Evolutionary conservation across 2,329 filamentous ascomycete genomes (phyloP).

Genomic region (Ceratocystis ficicola): DNA sequence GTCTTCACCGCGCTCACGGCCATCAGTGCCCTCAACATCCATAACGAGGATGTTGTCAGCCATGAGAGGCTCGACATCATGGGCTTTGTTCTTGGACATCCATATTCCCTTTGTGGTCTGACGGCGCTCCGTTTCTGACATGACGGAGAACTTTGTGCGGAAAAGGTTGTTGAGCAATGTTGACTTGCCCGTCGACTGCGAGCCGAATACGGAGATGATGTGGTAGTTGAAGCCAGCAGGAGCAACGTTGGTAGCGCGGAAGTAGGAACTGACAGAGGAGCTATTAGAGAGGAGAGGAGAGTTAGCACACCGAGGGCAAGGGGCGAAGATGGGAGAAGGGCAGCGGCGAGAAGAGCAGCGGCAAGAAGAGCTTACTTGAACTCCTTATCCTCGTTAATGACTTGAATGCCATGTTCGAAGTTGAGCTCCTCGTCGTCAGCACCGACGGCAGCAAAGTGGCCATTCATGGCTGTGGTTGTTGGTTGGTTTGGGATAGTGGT

Average conservation of each 20-base stretch:
- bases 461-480: conserved; percentile 48
- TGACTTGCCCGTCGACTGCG: conserved; percentile 96
- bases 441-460: conserved; percentile 66
- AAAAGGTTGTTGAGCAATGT: conserved; percentile 94
- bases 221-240: conserved; percentile 97
- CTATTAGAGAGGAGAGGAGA: conserved; percentile 35
- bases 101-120: conserved; percentile 99
- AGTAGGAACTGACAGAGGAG: conserved; percentile 66
- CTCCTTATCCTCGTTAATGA: conserved; percentile 75
- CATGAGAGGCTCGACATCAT: conserved; percentile 50
- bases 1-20: conserved; percentile 88
- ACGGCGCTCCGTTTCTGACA: conserved; percentile 85
- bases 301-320: conserved; percentile 22
- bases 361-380: conserved; percentile 62
- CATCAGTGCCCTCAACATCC: conserved; percentile 97
- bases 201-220: conserved; percentile 96
- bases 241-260: conserved; percentile 65
- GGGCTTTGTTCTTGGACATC: conserved; percentile 92
- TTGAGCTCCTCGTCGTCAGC: conserved; percentile 49
- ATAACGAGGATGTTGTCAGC: conserved; percentile 97
- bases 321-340: not conserved
- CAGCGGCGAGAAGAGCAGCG: conserved; percentile 27
- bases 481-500: no score
- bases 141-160: conserved; percentile 90
- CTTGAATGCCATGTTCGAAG: conserved; percentile 91